phyloP scores from a whole-genome alignment of 805 yeast species.

The Hanseniaspora hatyaiensis region DNA sequence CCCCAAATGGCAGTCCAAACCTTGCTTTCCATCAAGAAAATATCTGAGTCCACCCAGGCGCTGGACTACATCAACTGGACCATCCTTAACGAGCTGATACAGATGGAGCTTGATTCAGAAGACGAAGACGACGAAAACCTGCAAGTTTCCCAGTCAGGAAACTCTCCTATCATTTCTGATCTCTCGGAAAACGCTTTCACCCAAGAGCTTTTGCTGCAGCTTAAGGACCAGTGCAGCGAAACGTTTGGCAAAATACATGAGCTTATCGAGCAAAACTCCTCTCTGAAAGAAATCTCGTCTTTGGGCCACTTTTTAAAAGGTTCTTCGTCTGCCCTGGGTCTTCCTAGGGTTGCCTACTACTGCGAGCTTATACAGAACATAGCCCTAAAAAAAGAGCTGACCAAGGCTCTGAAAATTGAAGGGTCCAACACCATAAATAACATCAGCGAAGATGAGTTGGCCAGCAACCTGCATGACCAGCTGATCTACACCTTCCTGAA shows the following conservation, averaged over 20 bases:
- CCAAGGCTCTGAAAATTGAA: conserved; percentile 21
- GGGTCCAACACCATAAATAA: conserved; percentile 6
- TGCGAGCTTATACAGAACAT: conserved; percentile 91
- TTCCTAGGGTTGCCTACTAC: conserved; percentile 65
- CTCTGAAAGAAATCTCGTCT: conserved; percentile 49
- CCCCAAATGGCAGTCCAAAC: too few species aligned
- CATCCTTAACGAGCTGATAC: conserved; percentile 73
- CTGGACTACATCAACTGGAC: conserved; percentile 73
- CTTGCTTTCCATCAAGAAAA: conserved; percentile 1
- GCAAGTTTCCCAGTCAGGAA: too few species aligned
- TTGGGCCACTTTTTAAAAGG: conserved; percentile 92
- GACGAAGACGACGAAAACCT: conserved; percentile 31
- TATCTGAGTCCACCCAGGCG: conserved; percentile 21
- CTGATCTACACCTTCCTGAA: conserved; percentile 35
- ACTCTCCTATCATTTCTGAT: conserved; percentile 5
- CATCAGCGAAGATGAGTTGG: conserved; percentile 18
- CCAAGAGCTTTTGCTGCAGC: conserved; percentile 62
- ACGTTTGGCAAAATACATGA: conserved; percentile 56
- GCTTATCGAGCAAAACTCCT: conserved; percentile 21
- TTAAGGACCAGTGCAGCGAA: conserved; percentile 76
- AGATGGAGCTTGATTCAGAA: conserved; percentile 95
- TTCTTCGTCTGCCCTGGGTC: conserved; percentile 86
- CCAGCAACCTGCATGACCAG: conserved; percentile 24
- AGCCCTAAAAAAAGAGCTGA: conserved; percentile 36
- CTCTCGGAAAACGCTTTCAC: conserved; percentile 38